Percentiles rank a stretch among this genome's conserved stretches.
phyloP scores from a whole-genome alignment of 441 rosid species.

The Gossypium trilobum region DNA sequence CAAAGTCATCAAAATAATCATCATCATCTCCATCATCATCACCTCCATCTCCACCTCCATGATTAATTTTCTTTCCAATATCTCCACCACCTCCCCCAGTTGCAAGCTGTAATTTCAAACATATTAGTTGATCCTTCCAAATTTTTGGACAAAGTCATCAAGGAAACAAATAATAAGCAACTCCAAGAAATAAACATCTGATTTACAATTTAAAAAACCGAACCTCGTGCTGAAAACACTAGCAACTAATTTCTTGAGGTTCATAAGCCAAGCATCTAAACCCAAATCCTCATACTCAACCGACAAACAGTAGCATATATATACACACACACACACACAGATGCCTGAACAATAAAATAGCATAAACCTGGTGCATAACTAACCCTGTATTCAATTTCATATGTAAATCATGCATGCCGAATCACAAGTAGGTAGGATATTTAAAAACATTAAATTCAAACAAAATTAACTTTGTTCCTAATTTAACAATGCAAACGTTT shows the following conservation, averaged over 20 bases:
- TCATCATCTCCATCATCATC: conserved; percentile 92
- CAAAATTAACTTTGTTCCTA: neutral
- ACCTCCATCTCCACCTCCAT: conserved; percentile 94
- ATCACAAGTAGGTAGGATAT: neutral
- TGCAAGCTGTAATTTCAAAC: conserved; percentile 50
- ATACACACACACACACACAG: neutral
- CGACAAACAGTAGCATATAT: neutral
- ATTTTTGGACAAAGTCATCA: neutral
- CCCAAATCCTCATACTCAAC: neutral
- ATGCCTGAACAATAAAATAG: neutral
- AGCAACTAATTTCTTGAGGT: neutral
- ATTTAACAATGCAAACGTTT: neutral
- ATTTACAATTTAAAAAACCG: neutral
- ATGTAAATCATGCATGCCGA: neutral
- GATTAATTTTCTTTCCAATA: conserved; percentile 70
- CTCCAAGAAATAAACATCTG: neutral
- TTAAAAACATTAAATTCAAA: neutral
- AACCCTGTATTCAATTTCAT: neutral
- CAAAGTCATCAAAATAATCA: conserved; percentile 80
- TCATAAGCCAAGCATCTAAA: neutral
- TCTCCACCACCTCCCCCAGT: conserved; percentile 89
- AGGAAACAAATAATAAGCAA: neutral
- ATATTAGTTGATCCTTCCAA: conserved; percentile 15
- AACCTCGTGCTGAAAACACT: neutral
- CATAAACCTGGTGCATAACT: neutral